These are phyloP conservation scores for Pseudogymnoascus pannorum DNA, from an alignment of 2,329 filamentous ascomycete genomes.

Conservation along the genomic window DNA sequence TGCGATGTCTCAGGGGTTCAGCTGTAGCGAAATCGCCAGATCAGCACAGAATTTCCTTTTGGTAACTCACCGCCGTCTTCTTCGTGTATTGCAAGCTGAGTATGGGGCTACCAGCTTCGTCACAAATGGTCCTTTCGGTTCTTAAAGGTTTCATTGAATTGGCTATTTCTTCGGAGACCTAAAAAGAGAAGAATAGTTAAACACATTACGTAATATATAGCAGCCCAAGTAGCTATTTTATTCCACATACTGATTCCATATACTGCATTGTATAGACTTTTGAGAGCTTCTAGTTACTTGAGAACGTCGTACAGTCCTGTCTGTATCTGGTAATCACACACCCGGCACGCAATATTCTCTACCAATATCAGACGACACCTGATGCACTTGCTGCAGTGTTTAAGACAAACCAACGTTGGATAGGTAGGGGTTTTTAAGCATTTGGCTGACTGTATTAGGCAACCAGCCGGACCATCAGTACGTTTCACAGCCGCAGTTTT, in stretches of 20 bases:
- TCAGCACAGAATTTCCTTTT: neutral
- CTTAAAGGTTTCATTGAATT: no score
- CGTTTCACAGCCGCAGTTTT: neutral
- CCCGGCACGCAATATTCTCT: no score
- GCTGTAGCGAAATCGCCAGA: neutral
- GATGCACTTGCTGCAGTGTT: neutral
- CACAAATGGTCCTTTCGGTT: no score
- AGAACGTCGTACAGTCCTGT: no score
- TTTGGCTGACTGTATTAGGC: neutral
- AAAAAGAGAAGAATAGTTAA: no score
- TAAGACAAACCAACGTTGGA: neutral
- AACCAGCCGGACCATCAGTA: neutral
- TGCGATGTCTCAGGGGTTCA: neutral
- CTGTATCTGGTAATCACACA: no score
- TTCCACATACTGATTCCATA: neutral
- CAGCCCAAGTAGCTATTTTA: no score
- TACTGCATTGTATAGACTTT: neutral
- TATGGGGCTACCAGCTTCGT: neutral
- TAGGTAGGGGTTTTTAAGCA: neutral
- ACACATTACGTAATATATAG: no score
- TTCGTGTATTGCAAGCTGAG: no score
- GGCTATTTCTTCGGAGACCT: no score
- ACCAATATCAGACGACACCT: neutral
- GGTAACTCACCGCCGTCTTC: neutral
- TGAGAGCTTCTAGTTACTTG: no score